Conservation (phyloP, 345 rosid species). For the Xanthoceras sorbifolium region DNA sequence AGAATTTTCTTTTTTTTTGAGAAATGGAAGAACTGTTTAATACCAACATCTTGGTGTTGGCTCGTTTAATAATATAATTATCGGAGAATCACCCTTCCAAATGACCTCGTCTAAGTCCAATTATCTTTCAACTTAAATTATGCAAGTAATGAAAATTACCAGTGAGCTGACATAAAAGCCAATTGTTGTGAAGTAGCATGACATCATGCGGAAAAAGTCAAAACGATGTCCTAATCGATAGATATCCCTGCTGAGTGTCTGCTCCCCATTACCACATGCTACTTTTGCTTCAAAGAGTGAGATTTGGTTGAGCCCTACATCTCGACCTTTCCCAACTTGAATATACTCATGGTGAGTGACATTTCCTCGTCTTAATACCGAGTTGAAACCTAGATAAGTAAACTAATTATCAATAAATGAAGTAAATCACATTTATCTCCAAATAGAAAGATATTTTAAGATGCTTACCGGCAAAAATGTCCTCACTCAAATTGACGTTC, state of each 20-base stretch:
- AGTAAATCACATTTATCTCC: background rate
- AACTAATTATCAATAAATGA: slow-evolving; percentile 17
- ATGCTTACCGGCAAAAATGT: slow-evolving; percentile 87
- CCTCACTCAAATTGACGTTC: slow-evolving; percentile 95
- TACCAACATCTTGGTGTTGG: background rate
- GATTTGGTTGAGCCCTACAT: slow-evolving; percentile 96
- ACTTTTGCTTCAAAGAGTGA: slow-evolving; percentile 98
- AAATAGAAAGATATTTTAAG: slow-evolving; percentile 4
- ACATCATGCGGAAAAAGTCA: slow-evolving; percentile 97
- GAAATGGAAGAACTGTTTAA: background rate
- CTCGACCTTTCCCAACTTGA: slow-evolving; percentile 99
- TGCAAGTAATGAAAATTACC: slow-evolving; percentile 51
- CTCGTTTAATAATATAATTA: background rate
- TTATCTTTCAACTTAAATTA: slow-evolving; percentile 14
- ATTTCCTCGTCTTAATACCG: slow-evolving; percentile 89
- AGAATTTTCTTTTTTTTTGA: background rate
- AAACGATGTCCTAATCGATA: slow-evolving; percentile 95
- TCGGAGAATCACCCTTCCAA: background rate
- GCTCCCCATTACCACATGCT: slow-evolving; percentile 98
- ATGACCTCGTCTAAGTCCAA: background rate
- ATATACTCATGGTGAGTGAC: slow-evolving; percentile 98
- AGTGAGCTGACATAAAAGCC: slow-evolving; percentile 89
- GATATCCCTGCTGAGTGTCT: slow-evolving; percentile 87
- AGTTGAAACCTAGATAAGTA: slow-evolving; percentile 73
- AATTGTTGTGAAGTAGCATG: slow-evolving; percentile 81